Conservation (phyloP, 1,284 basidiomycete species). For the Volvariella volvacea region DNA sequence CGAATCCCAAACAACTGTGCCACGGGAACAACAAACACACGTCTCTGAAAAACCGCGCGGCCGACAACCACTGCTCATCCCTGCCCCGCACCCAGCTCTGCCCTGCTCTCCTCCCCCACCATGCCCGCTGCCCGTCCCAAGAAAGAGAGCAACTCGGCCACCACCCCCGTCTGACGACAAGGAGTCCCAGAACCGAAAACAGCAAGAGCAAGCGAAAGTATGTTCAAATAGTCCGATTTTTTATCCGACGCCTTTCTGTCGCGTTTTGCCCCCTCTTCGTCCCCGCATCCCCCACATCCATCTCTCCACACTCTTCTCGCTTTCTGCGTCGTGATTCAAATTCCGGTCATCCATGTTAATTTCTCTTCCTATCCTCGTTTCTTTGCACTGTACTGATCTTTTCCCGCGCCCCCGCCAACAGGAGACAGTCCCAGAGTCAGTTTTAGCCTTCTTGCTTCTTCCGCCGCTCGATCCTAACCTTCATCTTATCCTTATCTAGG, state of each 20-base stretch:
- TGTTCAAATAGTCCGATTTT: slow-evolving; percentile 31
- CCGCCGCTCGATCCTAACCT: slow-evolving; percentile 12
- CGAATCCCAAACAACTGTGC: slow-evolving; percentile 28
- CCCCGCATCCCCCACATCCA: slow-evolving; percentile 22
- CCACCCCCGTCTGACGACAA: slow-evolving; percentile 62
- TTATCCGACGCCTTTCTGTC: slow-evolving; percentile 23
- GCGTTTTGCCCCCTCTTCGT: slow-evolving; percentile 17
- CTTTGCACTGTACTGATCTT: slow-evolving; percentile 17
- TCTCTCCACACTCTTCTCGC: slow-evolving; percentile 14
- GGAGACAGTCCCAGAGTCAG: slow-evolving; percentile 75
- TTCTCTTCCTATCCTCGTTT: slow-evolving; percentile 11
- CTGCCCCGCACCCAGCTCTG: slow-evolving; percentile 21
- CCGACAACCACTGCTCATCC: slow-evolving; percentile 21
- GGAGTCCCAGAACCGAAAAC: slow-evolving; percentile 51
- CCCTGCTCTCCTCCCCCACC: slow-evolving; percentile 19
- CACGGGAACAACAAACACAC: slow-evolving; percentile 32
- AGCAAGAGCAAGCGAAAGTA: slow-evolving; percentile 69
- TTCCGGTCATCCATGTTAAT: slow-evolving; percentile 23
- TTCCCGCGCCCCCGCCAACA: slow-evolving; percentile 27
- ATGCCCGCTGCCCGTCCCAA: slow-evolving; percentile 65
- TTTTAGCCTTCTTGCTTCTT: slow-evolving; percentile 12
- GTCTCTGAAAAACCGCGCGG: slow-evolving; percentile 24
- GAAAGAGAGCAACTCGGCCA: slow-evolving; percentile 55
- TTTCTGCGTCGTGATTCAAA: slow-evolving; percentile 9
- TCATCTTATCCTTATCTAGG: slow-evolving; percentile 34